Percentiles rank a stretch among this genome's conserved stretches.
phyloP scores from a whole-genome alignment of 306 rosid species.

The Acmispon strigosus region DNA sequence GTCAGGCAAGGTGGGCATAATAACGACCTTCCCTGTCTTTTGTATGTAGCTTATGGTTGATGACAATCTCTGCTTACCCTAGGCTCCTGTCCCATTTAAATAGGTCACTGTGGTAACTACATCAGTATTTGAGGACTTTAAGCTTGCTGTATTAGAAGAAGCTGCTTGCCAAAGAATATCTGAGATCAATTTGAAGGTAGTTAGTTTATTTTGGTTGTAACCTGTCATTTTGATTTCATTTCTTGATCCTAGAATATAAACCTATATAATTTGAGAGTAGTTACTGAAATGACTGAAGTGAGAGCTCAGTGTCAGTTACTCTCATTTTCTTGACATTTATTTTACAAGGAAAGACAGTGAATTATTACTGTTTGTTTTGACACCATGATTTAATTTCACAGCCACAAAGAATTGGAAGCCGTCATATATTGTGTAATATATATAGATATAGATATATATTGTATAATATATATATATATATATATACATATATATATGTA shows the following conservation, averaged over 20 bases:
- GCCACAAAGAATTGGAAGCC: not conserved
- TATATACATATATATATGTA: too few species aligned
- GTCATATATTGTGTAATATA: too few species aligned
- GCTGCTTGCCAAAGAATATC: conserved; percentile 49
- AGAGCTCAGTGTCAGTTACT: not conserved
- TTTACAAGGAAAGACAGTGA: not conserved
- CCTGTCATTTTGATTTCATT: conserved; percentile 7
- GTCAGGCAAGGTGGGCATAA: conserved; percentile 63
- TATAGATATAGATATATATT: too few species aligned
- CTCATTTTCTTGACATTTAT: not conserved
- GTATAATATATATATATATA: too few species aligned
- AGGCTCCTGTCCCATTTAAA: conserved; percentile 5
- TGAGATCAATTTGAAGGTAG: conserved; percentile 83
- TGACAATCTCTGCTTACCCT: conserved; percentile 7
- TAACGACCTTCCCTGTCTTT: conserved; percentile 4
- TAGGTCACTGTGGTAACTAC: conserved; percentile 60
- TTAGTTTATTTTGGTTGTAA: not conserved
- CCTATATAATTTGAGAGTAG: not conserved
- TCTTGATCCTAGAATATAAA: conserved; percentile 5
- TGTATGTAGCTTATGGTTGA: conserved; percentile 16
- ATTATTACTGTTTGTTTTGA: conserved; percentile 12
- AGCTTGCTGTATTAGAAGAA: conserved; percentile 52
- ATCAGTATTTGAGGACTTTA: conserved; percentile 69
- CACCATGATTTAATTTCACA: not conserved
- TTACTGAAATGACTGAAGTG: not conserved